Percentiles rank a stretch among this genome's conserved stretches.
Conservation (phyloP, 108 stramenopile species). For the Nitzschia sp. region DNA sequence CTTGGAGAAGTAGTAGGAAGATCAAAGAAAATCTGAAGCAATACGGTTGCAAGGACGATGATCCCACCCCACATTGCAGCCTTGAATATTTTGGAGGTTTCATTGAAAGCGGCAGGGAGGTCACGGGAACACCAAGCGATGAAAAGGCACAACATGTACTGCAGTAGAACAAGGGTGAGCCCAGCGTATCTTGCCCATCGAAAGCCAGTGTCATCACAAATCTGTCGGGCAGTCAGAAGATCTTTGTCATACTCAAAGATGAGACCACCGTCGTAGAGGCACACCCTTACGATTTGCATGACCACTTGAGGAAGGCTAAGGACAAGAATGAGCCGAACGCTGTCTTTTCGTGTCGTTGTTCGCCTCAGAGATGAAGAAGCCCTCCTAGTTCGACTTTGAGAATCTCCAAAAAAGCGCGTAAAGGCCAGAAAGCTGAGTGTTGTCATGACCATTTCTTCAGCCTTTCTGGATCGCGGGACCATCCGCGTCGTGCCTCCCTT, state of each 20-base stretch:
- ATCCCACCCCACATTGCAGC: constrained; percentile 1
- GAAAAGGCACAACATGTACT: constrained; percentile 10
- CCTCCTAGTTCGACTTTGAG: background rate
- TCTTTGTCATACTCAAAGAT: background rate
- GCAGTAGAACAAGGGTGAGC: background rate
- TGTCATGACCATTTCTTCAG: background rate
- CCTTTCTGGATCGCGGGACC: background rate
- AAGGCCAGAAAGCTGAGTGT: background rate
- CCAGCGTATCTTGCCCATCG: background rate
- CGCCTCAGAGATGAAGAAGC: constrained; percentile 5
- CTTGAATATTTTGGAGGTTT: constrained; percentile 25
- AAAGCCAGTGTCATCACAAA: background rate
- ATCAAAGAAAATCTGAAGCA: constrained; percentile 3
- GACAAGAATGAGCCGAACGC: constrained; percentile 14
- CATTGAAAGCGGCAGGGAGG: constrained; percentile 35
- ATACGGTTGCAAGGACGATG: background rate
- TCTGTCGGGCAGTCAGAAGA: background rate
- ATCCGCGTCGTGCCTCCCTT: background rate
- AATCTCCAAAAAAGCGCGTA: background rate
- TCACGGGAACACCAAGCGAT: constrained; percentile 29
- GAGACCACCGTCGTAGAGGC: background rate
- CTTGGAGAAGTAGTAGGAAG: constrained; percentile 4
- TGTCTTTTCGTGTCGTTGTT: constrained; percentile 9
- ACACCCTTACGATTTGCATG: constrained; percentile 3
- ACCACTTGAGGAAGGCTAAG: constrained; percentile 23